phyloP scores from a whole-genome alignment of 345 rosid species.

The Ricinus communis region DNA sequence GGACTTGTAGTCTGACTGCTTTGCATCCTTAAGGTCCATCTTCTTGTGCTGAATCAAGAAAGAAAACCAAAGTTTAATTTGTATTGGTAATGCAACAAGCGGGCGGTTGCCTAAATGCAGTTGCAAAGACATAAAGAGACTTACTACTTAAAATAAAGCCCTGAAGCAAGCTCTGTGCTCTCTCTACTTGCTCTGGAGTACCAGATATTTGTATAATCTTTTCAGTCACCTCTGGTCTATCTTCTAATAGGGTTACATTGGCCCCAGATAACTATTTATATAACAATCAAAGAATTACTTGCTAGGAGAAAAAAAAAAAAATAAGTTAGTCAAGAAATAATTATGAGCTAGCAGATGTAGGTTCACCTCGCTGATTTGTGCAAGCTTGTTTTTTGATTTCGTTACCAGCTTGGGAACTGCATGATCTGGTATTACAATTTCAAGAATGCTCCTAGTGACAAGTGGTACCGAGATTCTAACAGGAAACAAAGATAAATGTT shows the following conservation, averaged over 20 bases:
- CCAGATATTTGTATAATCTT: conserved; percentile 87
- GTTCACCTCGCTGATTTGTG: conserved; percentile 89
- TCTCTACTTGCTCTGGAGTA: conserved; percentile 92
- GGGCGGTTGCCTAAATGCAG: too few relatives aligned
- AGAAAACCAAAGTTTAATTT: conserved; percentile 5
- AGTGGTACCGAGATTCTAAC: conserved; percentile 70
- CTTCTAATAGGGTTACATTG: conserved; percentile 73
- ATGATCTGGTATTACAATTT: conserved; percentile 83
- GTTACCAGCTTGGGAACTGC: conserved; percentile 82
- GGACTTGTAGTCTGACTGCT: neutral
- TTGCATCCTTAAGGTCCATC: conserved; percentile 46
- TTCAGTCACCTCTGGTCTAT: conserved; percentile 60
- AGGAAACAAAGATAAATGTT: conserved; percentile 1
- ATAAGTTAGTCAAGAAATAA: neutral
- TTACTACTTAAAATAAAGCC: conserved; percentile 97
- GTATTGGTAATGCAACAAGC: neutral
- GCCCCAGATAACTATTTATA: conserved; percentile 83
- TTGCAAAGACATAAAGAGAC: too few relatives aligned
- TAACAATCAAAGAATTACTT: conserved; percentile 3
- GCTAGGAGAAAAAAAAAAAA: neutral
- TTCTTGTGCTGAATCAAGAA: conserved; percentile 61
- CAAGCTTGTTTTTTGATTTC: conserved; percentile 87
- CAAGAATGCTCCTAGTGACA: conserved; percentile 92
- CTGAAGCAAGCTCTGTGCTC: conserved; percentile 97
- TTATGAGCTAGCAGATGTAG: neutral